Conservation (phyloP, 768 basidiomycete genomes). For the Tulasnella calospora region DNA sequence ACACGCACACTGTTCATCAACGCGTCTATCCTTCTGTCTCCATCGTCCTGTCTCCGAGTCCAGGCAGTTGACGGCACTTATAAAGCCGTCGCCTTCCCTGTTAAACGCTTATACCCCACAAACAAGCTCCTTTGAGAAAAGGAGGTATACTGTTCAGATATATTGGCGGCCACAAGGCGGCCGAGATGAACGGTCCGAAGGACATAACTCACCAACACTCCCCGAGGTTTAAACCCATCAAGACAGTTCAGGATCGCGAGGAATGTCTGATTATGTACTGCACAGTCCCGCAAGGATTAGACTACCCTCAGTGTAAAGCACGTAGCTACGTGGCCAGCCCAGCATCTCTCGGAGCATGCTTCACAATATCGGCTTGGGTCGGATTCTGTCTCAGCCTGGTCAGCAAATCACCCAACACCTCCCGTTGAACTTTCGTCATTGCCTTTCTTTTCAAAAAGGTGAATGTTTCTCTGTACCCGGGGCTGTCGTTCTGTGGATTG, state of each 20-base stretch:
- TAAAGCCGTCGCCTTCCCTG: slow-evolving; percentile 88
- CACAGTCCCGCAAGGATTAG: neutral
- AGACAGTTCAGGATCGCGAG: slow-evolving; percentile 89
- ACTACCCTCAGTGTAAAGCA: no score
- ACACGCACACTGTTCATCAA: slow-evolving; percentile 93
- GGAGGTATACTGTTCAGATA: neutral
- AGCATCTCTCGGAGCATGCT: slow-evolving; percentile 72
- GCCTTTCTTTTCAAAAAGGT: slow-evolving; percentile 97
- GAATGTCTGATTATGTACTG: slow-evolving; percentile 92
- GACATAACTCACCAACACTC: slow-evolving; percentile 64
- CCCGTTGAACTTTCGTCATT: slow-evolving; percentile 79
- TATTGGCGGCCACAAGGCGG: neutral
- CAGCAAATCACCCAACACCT: slow-evolving; percentile 85
- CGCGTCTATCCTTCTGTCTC: slow-evolving; percentile 99
- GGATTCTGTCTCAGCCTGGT: slow-evolving; percentile 96
- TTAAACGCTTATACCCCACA: slow-evolving; percentile 99
- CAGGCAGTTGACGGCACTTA: slow-evolving; percentile 88
- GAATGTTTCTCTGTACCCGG: slow-evolving; percentile 95
- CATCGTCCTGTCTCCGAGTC: slow-evolving; percentile 95
- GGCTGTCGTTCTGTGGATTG: slow-evolving; percentile 23
- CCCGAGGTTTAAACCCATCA: slow-evolving; percentile 95
- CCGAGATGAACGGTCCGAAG: neutral
- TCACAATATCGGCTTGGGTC: slow-evolving; percentile 88
- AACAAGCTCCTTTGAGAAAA: slow-evolving; percentile 83
- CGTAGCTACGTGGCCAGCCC: slow-evolving; percentile 29